Percentiles rank a stretch among this genome's conserved stretches.
Evolutionary conservation across 176 grass and related monocot species (phyloP).

Genomic region (Aegilops speltoides): DNA sequence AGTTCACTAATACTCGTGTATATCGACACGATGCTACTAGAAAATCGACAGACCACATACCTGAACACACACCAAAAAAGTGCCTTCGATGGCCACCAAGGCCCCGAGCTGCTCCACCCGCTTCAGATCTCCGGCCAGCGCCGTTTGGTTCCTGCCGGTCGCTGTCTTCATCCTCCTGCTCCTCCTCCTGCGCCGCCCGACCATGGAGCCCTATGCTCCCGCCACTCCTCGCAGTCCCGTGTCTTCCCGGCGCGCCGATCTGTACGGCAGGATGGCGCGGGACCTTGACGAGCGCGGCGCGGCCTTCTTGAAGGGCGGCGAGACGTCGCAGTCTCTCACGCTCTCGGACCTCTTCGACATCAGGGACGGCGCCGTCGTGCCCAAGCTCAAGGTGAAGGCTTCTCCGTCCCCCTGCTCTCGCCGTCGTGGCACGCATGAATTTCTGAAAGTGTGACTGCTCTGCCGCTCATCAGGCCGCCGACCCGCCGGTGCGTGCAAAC

Average conservation of each 20-base stretch:
- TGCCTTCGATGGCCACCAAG: slow-evolving; percentile 35
- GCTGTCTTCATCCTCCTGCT: slow-evolving; percentile 42
- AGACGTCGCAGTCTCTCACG: slow-evolving; percentile 84
- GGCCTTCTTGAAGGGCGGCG: slow-evolving; percentile 70
- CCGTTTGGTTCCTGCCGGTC: slow-evolving; percentile 58
- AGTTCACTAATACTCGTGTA: too few relatives aligned
- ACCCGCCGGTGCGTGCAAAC: slow-evolving; percentile 87
- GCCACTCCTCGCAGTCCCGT: slow-evolving; percentile 15
- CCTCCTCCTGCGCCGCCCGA: slow-evolving; percentile 35
- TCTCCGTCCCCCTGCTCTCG: not conserved
- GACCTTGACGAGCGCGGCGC: slow-evolving; percentile 82
- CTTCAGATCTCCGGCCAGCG: slow-evolving; percentile 47
- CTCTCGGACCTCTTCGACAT: slow-evolving; percentile 81
- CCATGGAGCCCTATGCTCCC: slow-evolving; percentile 45
- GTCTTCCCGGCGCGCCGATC: slow-evolving; percentile 46
- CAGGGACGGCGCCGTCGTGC: slow-evolving; percentile 59
- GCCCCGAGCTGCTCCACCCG: not conserved
- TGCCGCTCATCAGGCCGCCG: slow-evolving; percentile 40
- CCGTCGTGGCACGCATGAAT: not conserved
- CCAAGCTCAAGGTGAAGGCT: slow-evolving; percentile 62
- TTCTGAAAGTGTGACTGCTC: not conserved
- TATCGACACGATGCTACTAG: not conserved
- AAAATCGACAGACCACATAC: not conserved
- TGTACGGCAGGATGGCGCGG: slow-evolving; percentile 75
- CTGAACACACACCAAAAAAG: not conserved